phyloP scores from a whole-genome alignment of 2,329 filamentous ascomycete genomes.

The Xylaria sp. region DNA sequence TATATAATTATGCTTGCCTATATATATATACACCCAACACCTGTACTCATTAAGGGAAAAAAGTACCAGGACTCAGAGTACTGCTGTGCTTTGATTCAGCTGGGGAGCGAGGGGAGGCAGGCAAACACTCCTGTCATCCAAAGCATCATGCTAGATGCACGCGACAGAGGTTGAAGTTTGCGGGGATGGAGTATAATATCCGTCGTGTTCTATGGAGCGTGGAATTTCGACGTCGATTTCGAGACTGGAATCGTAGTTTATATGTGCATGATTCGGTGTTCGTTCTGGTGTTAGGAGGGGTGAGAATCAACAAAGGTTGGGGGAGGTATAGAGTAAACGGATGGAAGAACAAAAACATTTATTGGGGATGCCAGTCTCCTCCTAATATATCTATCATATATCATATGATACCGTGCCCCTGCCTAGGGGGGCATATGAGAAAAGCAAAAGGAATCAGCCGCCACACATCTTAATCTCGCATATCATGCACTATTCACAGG shows the following conservation, averaged over 20 bases:
- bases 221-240: slow-evolving; percentile 3
- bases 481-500: slow-evolving; percentile 6
- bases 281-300: not conserved
- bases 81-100: slow-evolving; percentile 6
- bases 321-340: not conserved
- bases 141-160: slow-evolving; percentile 26
- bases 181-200: slow-evolving; percentile 11
- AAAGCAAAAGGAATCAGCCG: slow-evolving; percentile 25
- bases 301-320: not conserved
- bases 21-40: slow-evolving; percentile 20
- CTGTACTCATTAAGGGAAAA: slow-evolving; percentile 22
- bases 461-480: slow-evolving; percentile 24
- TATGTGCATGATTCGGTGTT: slow-evolving; percentile 5
- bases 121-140: slow-evolving; percentile 10
- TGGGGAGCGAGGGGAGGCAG: slow-evolving; percentile 6
- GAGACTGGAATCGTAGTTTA: not conserved
- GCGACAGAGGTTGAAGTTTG: slow-evolving; percentile 9
- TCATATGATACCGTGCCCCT: slow-evolving; percentile 9
- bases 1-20: slow-evolving; percentile 15
- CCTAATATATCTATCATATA: slow-evolving; percentile 23
- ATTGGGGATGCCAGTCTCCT: not conserved
- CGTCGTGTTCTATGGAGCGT: not conserved
- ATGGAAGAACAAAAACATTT: slow-evolving; percentile 2
- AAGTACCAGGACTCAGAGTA: slow-evolving; percentile 23
- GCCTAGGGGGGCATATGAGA: not conserved